Conservation (phyloP, 2,329 filamentous ascomycete genomes). For the Apiospora hydei region DNA sequence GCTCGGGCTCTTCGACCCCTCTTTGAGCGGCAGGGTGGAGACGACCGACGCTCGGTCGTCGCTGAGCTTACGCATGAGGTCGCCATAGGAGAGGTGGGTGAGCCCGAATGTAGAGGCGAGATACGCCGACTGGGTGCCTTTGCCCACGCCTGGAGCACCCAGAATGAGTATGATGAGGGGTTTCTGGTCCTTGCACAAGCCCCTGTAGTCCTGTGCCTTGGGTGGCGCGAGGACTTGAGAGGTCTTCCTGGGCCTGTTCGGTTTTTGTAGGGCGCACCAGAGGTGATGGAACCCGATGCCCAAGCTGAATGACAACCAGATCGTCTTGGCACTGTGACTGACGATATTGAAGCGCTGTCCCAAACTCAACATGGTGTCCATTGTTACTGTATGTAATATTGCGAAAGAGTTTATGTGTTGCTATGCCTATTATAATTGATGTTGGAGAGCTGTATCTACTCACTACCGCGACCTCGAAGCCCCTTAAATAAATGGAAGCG, state of each 20-base stretch:
- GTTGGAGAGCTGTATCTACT: background rate
- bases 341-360: background rate
- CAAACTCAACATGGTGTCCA: background rate
- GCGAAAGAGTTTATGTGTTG: background rate
- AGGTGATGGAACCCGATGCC: background rate
- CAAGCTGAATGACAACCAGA: background rate
- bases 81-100: constrained; percentile 37
- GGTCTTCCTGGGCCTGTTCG: background rate
- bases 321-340: background rate
- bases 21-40: background rate
- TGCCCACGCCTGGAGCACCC: constrained; percentile 35
- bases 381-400: background rate
- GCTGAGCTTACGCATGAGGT: constrained; percentile 29
- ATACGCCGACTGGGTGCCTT: constrained; percentile 33
- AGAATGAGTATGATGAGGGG: constrained; percentile 35
- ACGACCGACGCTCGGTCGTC: background rate
- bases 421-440: background rate
- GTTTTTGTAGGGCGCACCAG: background rate
- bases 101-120: constrained; percentile 29
- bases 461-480: background rate
- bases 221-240: background rate
- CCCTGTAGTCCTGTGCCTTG: background rate
- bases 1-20: background rate
- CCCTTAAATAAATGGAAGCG: background rate
- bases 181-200: constrained; percentile 1